A percentile compares a stretch with the other conserved stretches of the same genome.
These are phyloP conservation scores for Achaetomium macrosporum DNA, from an alignment of 2,329 filamentous ascomycete species.

Conservation along the genomic window DNA sequence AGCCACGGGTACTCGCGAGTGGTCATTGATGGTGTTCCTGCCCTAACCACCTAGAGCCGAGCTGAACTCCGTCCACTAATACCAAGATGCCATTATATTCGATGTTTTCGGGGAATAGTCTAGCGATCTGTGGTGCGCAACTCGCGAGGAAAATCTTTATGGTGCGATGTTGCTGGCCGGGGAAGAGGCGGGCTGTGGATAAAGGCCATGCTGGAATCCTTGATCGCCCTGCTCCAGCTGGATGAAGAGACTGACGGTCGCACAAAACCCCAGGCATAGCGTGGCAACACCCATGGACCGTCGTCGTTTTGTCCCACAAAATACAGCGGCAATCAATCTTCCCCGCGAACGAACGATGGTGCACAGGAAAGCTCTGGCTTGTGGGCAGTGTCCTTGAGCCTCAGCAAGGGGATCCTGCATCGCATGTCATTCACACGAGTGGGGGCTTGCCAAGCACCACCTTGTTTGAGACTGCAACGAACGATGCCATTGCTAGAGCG, in stretches of 20 bases:
- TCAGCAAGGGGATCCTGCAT: too few relatives aligned
- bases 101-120: background rate
- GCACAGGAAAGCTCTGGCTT: background rate
- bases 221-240: constrained; percentile 2
- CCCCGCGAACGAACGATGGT: background rate
- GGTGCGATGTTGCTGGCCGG: constrained; percentile 5
- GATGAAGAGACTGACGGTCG: constrained; percentile 14
- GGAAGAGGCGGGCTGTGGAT: constrained; percentile 7
- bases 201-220: background rate
- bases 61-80: too few relatives aligned
- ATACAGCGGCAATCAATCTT: constrained; percentile 14
- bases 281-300: constrained; percentile 5
- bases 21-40: too few relatives aligned
- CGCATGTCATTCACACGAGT: too few relatives aligned
- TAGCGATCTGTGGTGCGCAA: background rate
- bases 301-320: constrained; percentile 15
- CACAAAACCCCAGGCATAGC: constrained; percentile 2
- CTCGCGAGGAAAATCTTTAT: background rate
- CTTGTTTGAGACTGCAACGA: too few relatives aligned
- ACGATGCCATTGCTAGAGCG: too few relatives aligned
- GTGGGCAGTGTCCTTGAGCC: background rate
- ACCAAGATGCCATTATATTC: background rate
- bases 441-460: too few relatives aligned
- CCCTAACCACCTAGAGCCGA: too few relatives aligned
- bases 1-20: background rate